Evolutionary conservation across 257 asterid species (phyloP).

Genomic region (Solanum etuberosum): DNA sequence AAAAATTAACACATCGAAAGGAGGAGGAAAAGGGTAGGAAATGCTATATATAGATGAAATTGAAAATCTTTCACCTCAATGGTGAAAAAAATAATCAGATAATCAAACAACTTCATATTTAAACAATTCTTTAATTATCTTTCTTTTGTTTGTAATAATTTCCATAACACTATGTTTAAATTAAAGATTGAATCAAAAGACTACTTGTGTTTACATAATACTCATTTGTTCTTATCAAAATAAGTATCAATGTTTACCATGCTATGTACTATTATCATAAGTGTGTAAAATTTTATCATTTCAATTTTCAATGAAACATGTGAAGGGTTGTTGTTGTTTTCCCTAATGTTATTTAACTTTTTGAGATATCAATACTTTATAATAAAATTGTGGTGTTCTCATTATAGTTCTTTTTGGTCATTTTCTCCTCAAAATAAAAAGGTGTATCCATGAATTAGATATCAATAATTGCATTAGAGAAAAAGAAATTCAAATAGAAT

Average conservation of each 20-base stretch:
- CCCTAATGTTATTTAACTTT: background rate
- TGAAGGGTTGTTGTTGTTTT: background rate
- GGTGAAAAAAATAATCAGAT: background rate
- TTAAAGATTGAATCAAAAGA: background rate
- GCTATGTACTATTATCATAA: background rate
- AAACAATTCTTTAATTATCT: too few species aligned
- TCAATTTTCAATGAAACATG: background rate
- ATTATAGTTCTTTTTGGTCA: background rate
- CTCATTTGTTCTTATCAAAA: background rate
- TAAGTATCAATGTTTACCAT: background rate
- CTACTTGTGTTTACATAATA: background rate
- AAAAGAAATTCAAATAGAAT: background rate
- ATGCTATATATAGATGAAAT: background rate
- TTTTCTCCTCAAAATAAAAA: background rate
- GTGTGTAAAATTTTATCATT: background rate
- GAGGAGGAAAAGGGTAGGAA: too few species aligned
- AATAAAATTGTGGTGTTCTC: background rate
- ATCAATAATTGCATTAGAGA: background rate
- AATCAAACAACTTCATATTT: too few species aligned
- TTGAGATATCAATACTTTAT: background rate
- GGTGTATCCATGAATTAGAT: background rate
- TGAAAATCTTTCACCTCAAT: too few species aligned
- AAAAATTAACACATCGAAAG: background rate
- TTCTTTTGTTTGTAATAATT: background rate
- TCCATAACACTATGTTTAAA: background rate